Evolutionary conservation across 2,329 filamentous ascomycete species (phyloP), one percentile per base, ranked within the genome.

Genomic region (Trichoderma sp.): DNA sequence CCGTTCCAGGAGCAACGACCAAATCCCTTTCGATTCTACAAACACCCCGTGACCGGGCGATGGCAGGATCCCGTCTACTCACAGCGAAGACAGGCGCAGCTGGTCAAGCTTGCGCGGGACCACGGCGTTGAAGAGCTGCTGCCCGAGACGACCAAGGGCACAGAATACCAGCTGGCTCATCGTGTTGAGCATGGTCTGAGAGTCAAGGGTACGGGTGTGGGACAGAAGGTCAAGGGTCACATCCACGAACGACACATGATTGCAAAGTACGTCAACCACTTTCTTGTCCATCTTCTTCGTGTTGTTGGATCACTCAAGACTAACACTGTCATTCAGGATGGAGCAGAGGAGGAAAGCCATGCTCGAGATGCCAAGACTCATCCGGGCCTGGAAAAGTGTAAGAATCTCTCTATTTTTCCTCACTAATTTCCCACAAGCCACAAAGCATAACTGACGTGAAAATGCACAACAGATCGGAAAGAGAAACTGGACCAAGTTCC

Each of bases 201-300:
- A 77, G 93, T 98, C 75, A 96, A 95, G 90, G 96, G 96, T 80
- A 98, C 96, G 1, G 96, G 97, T 88, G 92, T 95, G 79, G 96
- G 95, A 75, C 92, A 98, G 86, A 92, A 90, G 85, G 96, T 98
- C 84, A 99, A 98, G 93, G 97, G 97, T 84, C 96, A 98, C 85
- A 89, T 91, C 80, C 94, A 95, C 91, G 97, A 99, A 88, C 91
- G 97, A 83, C 93, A 93, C 81, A 87, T 98, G 87, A 92, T 94
- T 86, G 88, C 90, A 77, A 91, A 92, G 88, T 91, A 91, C 78
- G 91, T 88, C 73, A 14, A 60, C 8, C 14, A 16, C 6, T 2
- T 31, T 24, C 59, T 27, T 45, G 9, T 31, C 27, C 31, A 29
- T 33, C 27, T 35, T 53, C 35, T 27, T 9, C 16, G n/a, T 56